These are phyloP conservation scores for Xylaria sp. DNA, from an alignment of 2,329 filamentous ascomycete genomes.

Conservation along the genomic window DNA sequence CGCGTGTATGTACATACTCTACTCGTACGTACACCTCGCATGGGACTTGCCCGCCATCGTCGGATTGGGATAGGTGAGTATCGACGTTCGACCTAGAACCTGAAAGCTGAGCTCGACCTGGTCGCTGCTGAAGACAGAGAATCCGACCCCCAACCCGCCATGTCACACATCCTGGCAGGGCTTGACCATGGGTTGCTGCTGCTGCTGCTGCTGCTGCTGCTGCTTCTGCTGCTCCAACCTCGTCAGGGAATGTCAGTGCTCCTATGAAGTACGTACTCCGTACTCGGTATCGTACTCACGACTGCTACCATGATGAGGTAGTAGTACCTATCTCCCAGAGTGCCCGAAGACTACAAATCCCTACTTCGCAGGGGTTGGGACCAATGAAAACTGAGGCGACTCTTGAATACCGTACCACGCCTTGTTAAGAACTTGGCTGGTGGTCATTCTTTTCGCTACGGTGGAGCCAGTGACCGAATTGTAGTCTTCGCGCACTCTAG, in stretches of 20 bases:
- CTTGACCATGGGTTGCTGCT: background rate
- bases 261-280: no score
- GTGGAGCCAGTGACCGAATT: no score
- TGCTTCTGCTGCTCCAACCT: no score
- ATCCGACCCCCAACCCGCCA: slow-evolving; percentile 2
- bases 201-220: no score
- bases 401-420: no score
- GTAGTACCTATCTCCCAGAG: background rate
- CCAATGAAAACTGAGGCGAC: no score
- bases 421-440: no score
- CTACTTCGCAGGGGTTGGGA: no score
- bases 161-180: background rate
- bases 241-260: no score
- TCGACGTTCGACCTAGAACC: background rate
- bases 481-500: no score
- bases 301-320: background rate
- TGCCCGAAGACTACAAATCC: no score
- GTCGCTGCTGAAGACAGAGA: background rate
- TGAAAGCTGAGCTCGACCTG: slow-evolving; percentile 7
- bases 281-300: background rate
- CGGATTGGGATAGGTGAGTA: background rate
- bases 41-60: background rate
- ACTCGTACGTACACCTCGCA: background rate
- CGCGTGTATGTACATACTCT: background rate
- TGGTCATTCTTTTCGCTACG: no score